phyloP scores from a whole-genome alignment of 1,284 basidiomycete species.

The Trametes sp. region DNA sequence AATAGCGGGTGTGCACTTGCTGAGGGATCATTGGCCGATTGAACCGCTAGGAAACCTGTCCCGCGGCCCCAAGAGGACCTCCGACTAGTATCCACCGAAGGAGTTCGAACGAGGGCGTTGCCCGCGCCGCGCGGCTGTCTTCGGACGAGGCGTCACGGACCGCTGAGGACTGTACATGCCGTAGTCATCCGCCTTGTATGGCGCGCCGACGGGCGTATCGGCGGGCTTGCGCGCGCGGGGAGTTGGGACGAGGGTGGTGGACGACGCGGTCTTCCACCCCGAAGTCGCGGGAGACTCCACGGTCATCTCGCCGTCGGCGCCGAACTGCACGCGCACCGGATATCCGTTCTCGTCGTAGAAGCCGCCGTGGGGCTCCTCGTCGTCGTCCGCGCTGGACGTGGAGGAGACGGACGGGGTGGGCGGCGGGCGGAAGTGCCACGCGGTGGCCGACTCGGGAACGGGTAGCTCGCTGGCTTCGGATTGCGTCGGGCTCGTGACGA shows the following conservation, averaged over 20 bases:
- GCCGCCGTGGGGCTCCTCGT: not conserved
- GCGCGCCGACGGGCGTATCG: not conserved
- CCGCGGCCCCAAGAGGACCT: too few relatives aligned
- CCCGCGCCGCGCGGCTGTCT: not conserved
- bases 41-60: too few relatives aligned
- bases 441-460: not conserved
- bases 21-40: too few relatives aligned
- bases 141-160: not conserved
- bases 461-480: not conserved
- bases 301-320: not conserved
- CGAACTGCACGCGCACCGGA: not conserved
- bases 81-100: not conserved
- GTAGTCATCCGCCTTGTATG: not conserved
- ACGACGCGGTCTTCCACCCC: conserved; percentile 2
- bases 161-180: not conserved
- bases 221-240: not conserved
- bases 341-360: not conserved
- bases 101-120: conserved; percentile 1
- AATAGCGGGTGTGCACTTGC: too few relatives aligned
- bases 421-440: not conserved
- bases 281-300: not conserved
- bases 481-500: not conserved
- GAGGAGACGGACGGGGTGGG: not conserved
- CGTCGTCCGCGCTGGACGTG: not conserved
- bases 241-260: not conserved